Conservation (phyloP, 106 monocot species). For the Posidonia australis region DNA sequence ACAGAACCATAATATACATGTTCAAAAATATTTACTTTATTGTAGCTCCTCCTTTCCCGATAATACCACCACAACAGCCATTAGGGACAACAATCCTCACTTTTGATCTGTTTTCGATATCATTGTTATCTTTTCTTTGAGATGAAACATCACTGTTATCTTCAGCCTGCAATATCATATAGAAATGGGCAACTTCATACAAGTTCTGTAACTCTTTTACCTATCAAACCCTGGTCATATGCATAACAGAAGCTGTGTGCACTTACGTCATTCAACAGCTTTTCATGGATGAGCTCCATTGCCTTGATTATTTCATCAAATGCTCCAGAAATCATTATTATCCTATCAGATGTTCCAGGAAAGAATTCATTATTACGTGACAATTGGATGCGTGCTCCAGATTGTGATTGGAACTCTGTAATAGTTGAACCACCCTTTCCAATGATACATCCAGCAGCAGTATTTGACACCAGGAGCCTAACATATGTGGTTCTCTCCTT, state of each 20-base stretch:
- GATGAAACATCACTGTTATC: constrained; percentile 11
- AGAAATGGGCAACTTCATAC: background rate
- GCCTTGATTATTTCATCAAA: constrained; percentile 78
- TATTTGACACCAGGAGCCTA: constrained; percentile 90
- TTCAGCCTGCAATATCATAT: constrained; percentile 16
- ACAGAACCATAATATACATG: background rate
- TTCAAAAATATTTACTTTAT: constrained; percentile 20
- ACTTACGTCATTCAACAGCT: constrained; percentile 68
- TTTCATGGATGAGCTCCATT: constrained; percentile 77
- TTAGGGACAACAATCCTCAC: constrained; percentile 28
- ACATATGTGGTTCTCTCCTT: constrained; percentile 67
- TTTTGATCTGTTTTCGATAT: constrained; percentile 18
- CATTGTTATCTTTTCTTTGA: constrained; percentile 16
- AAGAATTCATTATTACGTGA: constrained; percentile 96
- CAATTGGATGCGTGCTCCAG: constrained; percentile 93
- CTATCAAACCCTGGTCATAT: background rate
- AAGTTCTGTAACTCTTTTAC: background rate
- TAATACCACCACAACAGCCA: constrained; percentile 29
- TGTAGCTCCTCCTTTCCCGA: constrained; percentile 29
- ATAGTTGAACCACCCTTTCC: constrained; percentile 97
- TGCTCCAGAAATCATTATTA: constrained; percentile 81
- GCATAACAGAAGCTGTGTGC: background rate
- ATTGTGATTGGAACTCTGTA: constrained; percentile 89
- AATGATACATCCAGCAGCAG: constrained; percentile 87
- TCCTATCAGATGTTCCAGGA: constrained; percentile 91